These are phyloP conservation scores for Mentha longifolia DNA, from an alignment of 257 asterid genomes.

Conservation along the genomic window DNA sequence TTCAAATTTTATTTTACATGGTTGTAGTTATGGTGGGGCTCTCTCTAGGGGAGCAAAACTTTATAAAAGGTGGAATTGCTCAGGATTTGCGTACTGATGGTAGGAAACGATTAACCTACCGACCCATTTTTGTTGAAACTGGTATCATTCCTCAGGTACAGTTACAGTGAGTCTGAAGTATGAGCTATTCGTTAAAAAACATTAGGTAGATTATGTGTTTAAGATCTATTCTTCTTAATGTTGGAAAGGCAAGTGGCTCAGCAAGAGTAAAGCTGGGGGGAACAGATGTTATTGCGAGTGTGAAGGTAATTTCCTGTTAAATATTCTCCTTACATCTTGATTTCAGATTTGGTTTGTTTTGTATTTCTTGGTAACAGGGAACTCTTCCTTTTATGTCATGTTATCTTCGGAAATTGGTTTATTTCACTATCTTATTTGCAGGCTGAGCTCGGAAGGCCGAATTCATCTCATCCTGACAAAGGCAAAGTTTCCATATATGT, in stretches of 20 bases:
- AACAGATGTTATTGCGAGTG: slow-evolving; percentile 87
- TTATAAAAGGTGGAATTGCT: slow-evolving; percentile 84
- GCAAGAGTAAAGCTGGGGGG: slow-evolving; percentile 86
- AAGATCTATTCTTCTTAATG: slow-evolving; percentile 31
- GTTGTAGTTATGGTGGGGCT: slow-evolving; percentile 75
- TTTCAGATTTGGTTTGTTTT: slow-evolving; percentile 17
- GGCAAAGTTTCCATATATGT: slow-evolving; percentile 74
- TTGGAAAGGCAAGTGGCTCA: slow-evolving; percentile 89
- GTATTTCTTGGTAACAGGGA: neutral
- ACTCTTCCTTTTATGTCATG: slow-evolving; percentile 3
- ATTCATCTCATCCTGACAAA: slow-evolving; percentile 67
- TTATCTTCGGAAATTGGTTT: neutral
- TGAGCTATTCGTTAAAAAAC: neutral
- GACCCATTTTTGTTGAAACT: slow-evolving; percentile 75
- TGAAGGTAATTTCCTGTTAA: slow-evolving; percentile 60
- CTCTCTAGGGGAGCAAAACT: slow-evolving; percentile 71
- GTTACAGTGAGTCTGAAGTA: slow-evolving; percentile 24
- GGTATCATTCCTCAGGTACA: slow-evolving; percentile 87
- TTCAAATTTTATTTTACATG: neutral
- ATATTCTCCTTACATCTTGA: slow-evolving; percentile 21
- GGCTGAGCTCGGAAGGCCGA: slow-evolving; percentile 94
- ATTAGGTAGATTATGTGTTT: neutral
- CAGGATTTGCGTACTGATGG: slow-evolving; percentile 92
- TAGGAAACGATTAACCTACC: slow-evolving; percentile 63
- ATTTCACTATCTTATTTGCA: slow-evolving; percentile 39